phyloP scores from a whole-genome alignment of 176 grass and related monocot genomes.

The Pharus latifolius region DNA sequence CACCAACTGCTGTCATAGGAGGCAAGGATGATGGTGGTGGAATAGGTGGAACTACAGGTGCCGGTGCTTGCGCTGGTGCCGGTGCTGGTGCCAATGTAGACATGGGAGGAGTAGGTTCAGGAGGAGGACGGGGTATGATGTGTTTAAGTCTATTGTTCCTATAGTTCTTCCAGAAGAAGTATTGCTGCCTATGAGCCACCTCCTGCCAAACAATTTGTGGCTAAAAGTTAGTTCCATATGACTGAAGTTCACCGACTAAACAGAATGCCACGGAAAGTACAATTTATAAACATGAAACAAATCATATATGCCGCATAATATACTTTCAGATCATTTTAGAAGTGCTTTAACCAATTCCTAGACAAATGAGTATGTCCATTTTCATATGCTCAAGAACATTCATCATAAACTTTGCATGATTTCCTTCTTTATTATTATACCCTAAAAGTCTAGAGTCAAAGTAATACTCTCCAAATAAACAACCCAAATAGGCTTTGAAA shows the following conservation, averaged over 20 bases:
- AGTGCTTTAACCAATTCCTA: neutral
- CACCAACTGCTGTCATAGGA: constrained; percentile 39
- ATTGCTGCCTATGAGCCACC: constrained; percentile 88
- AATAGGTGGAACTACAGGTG: constrained; percentile 17
- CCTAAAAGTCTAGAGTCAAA: neutral
- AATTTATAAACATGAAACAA: neutral
- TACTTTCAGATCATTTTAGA: neutral
- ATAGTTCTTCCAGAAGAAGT: constrained; percentile 99
- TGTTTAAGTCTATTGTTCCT: constrained; percentile 97
- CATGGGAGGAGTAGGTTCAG: constrained; percentile 44
- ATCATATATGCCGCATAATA: neutral
- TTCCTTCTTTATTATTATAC: neutral
- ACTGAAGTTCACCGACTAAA: neutral
- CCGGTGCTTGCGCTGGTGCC: constrained; percentile 4
- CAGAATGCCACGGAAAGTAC: neutral
- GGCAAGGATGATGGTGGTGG: constrained; percentile 30
- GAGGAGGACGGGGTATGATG: constrained; percentile 83
- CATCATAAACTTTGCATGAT: neutral
- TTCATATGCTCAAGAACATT: neutral
- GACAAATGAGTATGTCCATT: neutral
- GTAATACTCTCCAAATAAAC: neutral
- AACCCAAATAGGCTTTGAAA: neutral
- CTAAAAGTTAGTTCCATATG: constrained; percentile 5
- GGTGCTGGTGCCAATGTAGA: constrained; percentile 25
- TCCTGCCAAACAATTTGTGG: constrained; percentile 53